A percentile compares a stretch with the other conserved stretches of the same genome.
These are phyloP conservation scores for Tolypocladium tropicale DNA, from an alignment of 2,329 filamentous ascomycete species.

Conservation along the genomic window DNA sequence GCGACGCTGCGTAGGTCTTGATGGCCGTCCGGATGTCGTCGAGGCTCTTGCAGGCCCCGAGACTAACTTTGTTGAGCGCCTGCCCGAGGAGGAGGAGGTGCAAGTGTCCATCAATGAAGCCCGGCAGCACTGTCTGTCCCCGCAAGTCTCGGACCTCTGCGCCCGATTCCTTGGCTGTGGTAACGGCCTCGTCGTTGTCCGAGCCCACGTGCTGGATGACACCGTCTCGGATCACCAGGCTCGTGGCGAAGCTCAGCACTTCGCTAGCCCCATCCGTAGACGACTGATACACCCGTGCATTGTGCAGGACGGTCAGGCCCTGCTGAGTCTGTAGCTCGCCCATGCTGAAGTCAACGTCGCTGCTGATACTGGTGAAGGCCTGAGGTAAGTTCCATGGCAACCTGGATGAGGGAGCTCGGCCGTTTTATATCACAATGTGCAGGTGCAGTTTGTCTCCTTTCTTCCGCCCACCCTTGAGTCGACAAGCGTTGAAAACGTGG, in stretches of 20 bases:
- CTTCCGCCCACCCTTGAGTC: neutral
- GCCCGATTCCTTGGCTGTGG: slow-evolving; percentile 12
- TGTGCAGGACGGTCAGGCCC: slow-evolving; percentile 7
- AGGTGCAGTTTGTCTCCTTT: neutral
- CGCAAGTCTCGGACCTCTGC: slow-evolving; percentile 15
- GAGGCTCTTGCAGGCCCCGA: slow-evolving; percentile 36
- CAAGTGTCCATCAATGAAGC: slow-evolving; percentile 49
- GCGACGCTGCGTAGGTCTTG: slow-evolving; percentile 30
- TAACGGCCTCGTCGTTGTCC: slow-evolving; percentile 11
- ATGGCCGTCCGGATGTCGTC: slow-evolving; percentile 39
- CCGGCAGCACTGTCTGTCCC: slow-evolving; percentile 34
- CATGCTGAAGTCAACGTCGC: slow-evolving; percentile 2
- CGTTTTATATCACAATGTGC: neutral
- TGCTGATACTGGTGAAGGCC: neutral
- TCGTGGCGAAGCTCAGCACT: slow-evolving; percentile 6
- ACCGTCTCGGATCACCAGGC: slow-evolving; percentile 23
- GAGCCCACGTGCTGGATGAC: slow-evolving; percentile 23
- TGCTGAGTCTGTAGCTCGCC: neutral
- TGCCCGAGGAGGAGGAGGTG: slow-evolving; percentile 45
- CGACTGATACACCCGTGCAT: slow-evolving; percentile 11
- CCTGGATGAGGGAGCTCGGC: neutral
- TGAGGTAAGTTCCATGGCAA: neutral
- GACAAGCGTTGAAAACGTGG: neutral
- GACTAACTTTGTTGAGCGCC: slow-evolving; percentile 37
- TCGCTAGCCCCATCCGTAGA: neutral